A percentile compares a stretch with the other conserved stretches of the same genome.
Conservation (phyloP, 2,329 filamentous ascomycete genomes). For the Neofusicoccum kwambonambiense region DNA sequence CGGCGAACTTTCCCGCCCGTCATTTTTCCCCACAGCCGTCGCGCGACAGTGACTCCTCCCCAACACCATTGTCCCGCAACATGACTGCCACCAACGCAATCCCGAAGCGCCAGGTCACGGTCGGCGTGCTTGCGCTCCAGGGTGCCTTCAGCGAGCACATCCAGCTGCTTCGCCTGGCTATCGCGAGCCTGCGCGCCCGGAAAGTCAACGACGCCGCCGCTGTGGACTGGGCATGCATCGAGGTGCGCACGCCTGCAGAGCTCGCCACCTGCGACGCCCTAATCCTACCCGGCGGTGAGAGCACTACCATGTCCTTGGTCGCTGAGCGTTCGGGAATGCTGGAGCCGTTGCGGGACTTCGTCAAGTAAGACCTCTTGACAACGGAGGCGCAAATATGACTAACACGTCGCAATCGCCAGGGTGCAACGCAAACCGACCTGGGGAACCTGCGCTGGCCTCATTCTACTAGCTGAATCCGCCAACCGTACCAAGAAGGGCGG, state of each 20-base stretch:
- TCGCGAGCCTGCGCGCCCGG: conserved; percentile 45
- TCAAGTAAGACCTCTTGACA: conserved; percentile 65
- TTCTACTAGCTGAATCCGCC: conserved; percentile 82
- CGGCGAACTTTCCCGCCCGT: not conserved
- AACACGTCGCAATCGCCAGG: conserved; percentile 44
- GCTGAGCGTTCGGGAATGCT: conserved; percentile 78
- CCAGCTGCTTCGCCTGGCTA: conserved; percentile 69
- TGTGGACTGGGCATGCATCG: conserved; percentile 61
- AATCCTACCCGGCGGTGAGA: conserved; percentile 91
- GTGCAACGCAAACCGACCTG: conserved; percentile 77
- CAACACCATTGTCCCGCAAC: not conserved
- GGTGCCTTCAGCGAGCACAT: conserved; percentile 92
- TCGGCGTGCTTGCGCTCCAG: conserved; percentile 74
- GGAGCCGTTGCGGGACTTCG: conserved; percentile 82
- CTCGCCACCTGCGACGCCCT: conserved; percentile 75
- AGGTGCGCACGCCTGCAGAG: conserved; percentile 75
- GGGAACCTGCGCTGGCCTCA: conserved; percentile 95
- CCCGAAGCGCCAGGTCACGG: conserved; percentile 39
- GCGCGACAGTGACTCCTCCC: conserved; percentile 4
- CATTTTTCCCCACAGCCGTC: not conserved
- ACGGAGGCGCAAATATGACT: not conserved
- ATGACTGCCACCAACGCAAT: conserved; percentile 12
- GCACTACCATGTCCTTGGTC: conserved; percentile 87
- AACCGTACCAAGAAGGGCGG: conserved; percentile 87
- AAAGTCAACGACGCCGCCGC: conserved; percentile 23